Percentiles rank a stretch among this genome's conserved stretches.
phyloP scores from a whole-genome alignment of 1,284 basidiomycete genomes.

The Malassezia obtusa region DNA sequence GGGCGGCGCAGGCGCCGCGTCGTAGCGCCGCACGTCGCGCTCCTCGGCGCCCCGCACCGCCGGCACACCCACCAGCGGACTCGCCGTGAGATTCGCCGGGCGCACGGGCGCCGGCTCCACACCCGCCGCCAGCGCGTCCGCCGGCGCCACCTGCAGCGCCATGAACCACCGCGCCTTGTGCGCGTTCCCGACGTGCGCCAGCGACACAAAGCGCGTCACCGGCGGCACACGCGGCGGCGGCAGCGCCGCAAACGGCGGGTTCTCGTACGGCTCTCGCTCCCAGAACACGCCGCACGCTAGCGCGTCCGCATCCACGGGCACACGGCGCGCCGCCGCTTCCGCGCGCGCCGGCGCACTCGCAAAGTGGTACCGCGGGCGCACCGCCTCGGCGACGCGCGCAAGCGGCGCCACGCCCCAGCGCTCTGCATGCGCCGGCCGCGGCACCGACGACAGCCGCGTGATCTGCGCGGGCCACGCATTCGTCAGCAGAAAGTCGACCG shows the following conservation, averaged over 20 bases:
- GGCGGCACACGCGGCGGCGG: background rate
- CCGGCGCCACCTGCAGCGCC: conserved; percentile 20
- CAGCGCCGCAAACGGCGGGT: conserved; percentile 14
- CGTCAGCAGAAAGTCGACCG: conserved; percentile 39
- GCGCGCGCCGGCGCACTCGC: conserved; percentile 21
- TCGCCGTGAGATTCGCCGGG: conserved; percentile 21
- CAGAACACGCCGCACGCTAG: conserved; percentile 31
- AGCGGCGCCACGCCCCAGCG: conserved; percentile 34
- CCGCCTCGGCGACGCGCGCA: conserved; percentile 21
- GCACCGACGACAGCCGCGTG: conserved; percentile 20
- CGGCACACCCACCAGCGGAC: background rate
- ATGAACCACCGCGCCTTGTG: conserved; percentile 42
- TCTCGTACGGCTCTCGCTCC: conserved; percentile 39
- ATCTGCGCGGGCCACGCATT: conserved; percentile 36
- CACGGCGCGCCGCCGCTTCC: conserved; percentile 6
- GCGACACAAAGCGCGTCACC: conserved; percentile 34
- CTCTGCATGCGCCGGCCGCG: conserved; percentile 21
- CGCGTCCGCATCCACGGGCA: conserved; percentile 1
- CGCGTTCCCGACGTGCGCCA: conserved; percentile 35
- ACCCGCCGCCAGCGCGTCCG: background rate
- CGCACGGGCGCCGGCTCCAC: background rate
- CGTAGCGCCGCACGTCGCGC: background rate
- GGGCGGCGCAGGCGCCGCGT: background rate
- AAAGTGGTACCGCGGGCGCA: conserved; percentile 38
- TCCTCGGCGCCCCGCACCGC: background rate